A percentile compares a stretch with the other conserved stretches of the same genome.
phyloP scores from a whole-genome alignment of 768 basidiomycete species.

The Pisolithus tinctorius region DNA sequence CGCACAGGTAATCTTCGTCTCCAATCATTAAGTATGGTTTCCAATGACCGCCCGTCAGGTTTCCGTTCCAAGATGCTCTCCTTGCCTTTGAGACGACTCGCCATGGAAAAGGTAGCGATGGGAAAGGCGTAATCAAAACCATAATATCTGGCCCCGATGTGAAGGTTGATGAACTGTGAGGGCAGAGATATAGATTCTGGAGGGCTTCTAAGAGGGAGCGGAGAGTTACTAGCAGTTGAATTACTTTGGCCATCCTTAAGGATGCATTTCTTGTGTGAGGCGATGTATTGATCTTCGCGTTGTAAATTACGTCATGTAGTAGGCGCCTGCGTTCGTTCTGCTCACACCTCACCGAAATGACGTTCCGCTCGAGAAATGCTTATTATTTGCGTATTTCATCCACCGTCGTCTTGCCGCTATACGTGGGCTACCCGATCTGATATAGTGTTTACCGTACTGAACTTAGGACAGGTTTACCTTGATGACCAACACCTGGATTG shows the following conservation, averaged over 20 bases:
- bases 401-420: slow-evolving; percentile 68
- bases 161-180: slow-evolving; percentile 33
- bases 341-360: slow-evolving; percentile 33
- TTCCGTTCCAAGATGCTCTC: slow-evolving; percentile 68
- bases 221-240: not conserved
- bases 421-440: slow-evolving; percentile 37
- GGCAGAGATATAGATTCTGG: too few species aligned
- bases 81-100: slow-evolving; percentile 80
- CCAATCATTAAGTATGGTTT: not conserved
- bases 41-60: slow-evolving; percentile 34
- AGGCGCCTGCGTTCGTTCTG: too few species aligned
- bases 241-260: not conserved
- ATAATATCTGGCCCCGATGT: slow-evolving; percentile 81
- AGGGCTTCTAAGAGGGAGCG: too few species aligned
- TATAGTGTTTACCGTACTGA: slow-evolving; percentile 5
- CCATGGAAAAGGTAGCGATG: slow-evolving; percentile 76
- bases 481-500: slow-evolving; percentile 84
- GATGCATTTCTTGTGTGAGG: not conserved
- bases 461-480: slow-evolving; percentile 57
- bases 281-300: not conserved
- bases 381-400: slow-evolving; percentile 80
- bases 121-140: slow-evolving; percentile 82
- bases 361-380: slow-evolving; percentile 65
- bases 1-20: slow-evolving; percentile 57
- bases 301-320: not conserved